These are phyloP conservation scores for Colletotrichum australisinense DNA, from an alignment of 2,329 filamentous ascomycete genomes.

Conservation along the genomic window DNA sequence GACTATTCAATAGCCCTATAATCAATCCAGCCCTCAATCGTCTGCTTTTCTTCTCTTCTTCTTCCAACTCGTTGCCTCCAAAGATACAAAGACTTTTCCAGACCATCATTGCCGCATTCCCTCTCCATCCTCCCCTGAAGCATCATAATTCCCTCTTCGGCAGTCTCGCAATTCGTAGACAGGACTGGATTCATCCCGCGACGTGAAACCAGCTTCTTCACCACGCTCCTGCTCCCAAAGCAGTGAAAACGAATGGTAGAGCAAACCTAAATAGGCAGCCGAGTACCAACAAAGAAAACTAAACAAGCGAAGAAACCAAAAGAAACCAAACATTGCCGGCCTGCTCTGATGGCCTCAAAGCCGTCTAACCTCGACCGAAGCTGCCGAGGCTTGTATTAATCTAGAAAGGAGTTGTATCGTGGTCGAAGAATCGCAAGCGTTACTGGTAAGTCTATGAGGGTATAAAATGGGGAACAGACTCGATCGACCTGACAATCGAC, in stretches of 20 bases:
- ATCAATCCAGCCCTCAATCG: neutral
- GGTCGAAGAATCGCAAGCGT: conserved; percentile 30
- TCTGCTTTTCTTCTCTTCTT: neutral
- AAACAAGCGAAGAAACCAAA: neutral
- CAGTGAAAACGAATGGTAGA: neutral
- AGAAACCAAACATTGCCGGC: conserved; percentile 10
- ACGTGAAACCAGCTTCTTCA: neutral
- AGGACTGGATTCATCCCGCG: neutral
- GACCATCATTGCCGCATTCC: neutral
- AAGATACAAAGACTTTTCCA: conserved; percentile 8
- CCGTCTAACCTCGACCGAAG: conserved; percentile 3
- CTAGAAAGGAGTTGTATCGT: conserved; percentile 20
- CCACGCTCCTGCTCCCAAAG: neutral
- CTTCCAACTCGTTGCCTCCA: conserved; percentile 15
- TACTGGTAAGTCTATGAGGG: conserved; percentile 37
- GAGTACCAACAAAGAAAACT: conserved; percentile 12
- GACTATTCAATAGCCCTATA: neutral
- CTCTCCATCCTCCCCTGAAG: neutral
- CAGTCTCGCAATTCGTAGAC: neutral
- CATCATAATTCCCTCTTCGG: neutral
- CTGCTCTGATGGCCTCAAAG: conserved; percentile 3
- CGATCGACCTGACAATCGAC: conserved; percentile 28
- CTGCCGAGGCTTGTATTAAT: conserved; percentile 22
- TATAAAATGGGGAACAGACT: conserved; percentile 35
- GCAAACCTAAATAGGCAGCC: neutral